Base-by-base conservation (phyloP, 2,329 filamentous ascomycete genomes). In the Teratosphaeria zuluensis region DNA sequence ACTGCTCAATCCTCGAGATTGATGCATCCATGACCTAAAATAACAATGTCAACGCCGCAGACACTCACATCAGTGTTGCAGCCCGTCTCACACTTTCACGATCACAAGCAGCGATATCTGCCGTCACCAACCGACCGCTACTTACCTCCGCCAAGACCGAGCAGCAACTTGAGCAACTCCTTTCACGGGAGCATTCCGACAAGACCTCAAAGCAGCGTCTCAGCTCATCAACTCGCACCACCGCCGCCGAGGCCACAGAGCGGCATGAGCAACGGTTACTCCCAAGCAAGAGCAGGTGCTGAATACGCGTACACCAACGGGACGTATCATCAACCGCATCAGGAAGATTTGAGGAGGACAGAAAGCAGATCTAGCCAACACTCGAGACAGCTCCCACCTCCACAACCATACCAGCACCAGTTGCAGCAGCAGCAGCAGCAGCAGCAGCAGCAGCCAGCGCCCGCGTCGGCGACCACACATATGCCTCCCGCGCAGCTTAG, bases 171-270 rank as follows among this genome's bases (percentile, higher is more conserved):
- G 24, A 54, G 56, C 52, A 54, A 21, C 54, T 69, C 65, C 61
- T 66, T 68, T 58, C 69, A 71, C 59, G 64, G 65, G 31, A 69
- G 65, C 52, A 67, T 70, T 19, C 68, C 68, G 21, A 64, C 68
- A n/a, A 60, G 69, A 48, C 68, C 69, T 9, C 66, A 68, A 19
- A 70, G 69, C 62, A 70, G 69, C 58, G 62, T 69, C 51, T 68
- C 68, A 38, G 63, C 59, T 55, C 65, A 64, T 21, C 67, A 68
- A 53, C 57, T 61, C 35, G 58, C 56, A 51, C 59, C 68, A 55
- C 65, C 64, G 28, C 65, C 65, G 48, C 63, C 67, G 42, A 64
- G 67, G 21, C 62, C 67, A 56, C 65, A 65, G 32, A 70, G 42
- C 42, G 68, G 65, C 28, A 66, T 70, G 64, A 68, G 66, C 62